A percentile compares a stretch with the other conserved stretches of the same genome.
phyloP scores from a whole-genome alignment of 257 asterid species.

The Echium plantagineum region DNA sequence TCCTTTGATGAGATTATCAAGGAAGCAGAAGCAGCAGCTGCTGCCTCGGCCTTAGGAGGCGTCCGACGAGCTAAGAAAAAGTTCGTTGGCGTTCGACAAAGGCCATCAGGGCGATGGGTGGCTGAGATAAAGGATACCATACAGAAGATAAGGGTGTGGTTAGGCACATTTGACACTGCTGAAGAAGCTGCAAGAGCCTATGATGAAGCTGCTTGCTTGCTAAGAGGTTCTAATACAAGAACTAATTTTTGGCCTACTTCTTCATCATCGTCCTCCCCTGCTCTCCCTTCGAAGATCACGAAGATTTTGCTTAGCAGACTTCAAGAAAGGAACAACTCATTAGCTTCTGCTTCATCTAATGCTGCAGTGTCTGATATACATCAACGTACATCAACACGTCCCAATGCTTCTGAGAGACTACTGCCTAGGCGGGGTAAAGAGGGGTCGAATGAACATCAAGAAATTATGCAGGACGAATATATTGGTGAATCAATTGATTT shows the following conservation, averaged over 20 bases:
- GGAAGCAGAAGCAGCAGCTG: slow-evolving; percentile 45
- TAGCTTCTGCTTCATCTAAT: slow-evolving; percentile 10
- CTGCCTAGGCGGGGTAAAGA: too few relatives aligned
- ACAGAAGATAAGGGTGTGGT: slow-evolving; percentile 69
- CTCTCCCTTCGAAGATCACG: slow-evolving; percentile 60
- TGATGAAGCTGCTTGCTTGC: slow-evolving; percentile 73
- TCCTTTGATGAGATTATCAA: slow-evolving; percentile 45
- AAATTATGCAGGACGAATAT: slow-evolving; percentile 6
- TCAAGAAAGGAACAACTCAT: slow-evolving; percentile 45
- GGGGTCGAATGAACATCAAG: slow-evolving; percentile 6
- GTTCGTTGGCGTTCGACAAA: slow-evolving; percentile 67
- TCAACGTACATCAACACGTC: not conserved
- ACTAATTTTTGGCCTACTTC: slow-evolving; percentile 72
- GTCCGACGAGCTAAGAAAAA: slow-evolving; percentile 39
- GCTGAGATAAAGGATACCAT: slow-evolving; percentile 77
- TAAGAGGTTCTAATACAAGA: slow-evolving; percentile 74
- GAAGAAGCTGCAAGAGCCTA: slow-evolving; percentile 78
- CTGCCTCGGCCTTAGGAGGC: slow-evolving; percentile 34
- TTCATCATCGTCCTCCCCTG: slow-evolving; percentile 33
- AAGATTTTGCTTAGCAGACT: slow-evolving; percentile 59
- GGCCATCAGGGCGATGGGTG: slow-evolving; percentile 83
- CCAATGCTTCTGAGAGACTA: too few relatives aligned
- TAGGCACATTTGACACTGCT: slow-evolving; percentile 73
- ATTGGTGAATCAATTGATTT: slow-evolving; percentile 24
- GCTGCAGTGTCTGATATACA: slow-evolving; percentile 10